These are phyloP conservation scores for Oleoguttula mirabilis DNA, from an alignment of 495 filamentous ascomycete genomes.

Conservation along the genomic window DNA sequence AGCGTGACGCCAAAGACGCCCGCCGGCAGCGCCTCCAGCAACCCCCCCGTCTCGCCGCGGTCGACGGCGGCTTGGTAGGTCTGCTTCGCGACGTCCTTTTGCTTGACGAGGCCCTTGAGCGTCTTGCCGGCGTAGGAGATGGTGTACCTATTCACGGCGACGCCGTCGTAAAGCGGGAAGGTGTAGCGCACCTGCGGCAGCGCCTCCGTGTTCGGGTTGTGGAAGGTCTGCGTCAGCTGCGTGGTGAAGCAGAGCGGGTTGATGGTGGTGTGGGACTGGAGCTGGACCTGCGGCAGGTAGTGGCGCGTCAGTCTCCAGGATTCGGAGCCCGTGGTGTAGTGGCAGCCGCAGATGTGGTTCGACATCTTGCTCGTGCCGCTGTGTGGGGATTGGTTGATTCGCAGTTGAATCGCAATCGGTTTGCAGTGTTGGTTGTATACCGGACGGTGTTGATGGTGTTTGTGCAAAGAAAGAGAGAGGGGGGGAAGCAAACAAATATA, in stretches of 20 bases:
- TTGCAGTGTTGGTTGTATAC: no score
- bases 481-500: no score
- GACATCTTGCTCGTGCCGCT: no score
- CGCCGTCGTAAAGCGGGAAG: conserved; percentile 57
- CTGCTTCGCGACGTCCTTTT: conserved; percentile 43
- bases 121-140: conserved; percentile 40
- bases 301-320: neutral
- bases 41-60: conserved; percentile 46
- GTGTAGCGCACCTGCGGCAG: conserved; percentile 47
- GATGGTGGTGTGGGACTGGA: conserved; percentile 42
- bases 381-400: no score
- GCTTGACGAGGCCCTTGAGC: conserved; percentile 49
- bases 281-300: conserved; percentile 44
- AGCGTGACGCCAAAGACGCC: conserved; percentile 55
- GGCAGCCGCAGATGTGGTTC: conserved; percentile 18
- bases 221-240: conserved; percentile 48
- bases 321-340: conserved; percentile 1
- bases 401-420: no score
- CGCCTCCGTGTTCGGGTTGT: conserved; percentile 37
- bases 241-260: conserved; percentile 45
- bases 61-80: conserved; percentile 43
- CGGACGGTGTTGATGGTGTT: no score
- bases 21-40: conserved; percentile 46
- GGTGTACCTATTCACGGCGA: conserved; percentile 50
- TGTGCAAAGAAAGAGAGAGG: no score